phyloP scores from a whole-genome alignment of 2,329 filamentous ascomycete genomes.

The Emergomyces orientalis region DNA sequence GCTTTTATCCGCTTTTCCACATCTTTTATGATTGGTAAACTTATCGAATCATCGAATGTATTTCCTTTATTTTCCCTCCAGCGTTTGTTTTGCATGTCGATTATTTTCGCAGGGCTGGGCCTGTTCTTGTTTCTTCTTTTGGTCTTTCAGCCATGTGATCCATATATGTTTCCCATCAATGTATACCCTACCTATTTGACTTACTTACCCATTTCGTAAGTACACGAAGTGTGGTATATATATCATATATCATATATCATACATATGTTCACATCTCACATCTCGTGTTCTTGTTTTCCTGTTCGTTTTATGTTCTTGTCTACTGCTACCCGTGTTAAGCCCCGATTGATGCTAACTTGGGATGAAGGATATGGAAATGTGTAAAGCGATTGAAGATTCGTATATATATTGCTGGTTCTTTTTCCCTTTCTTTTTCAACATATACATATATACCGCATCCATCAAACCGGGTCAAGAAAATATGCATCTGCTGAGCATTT shows the following conservation, averaged over 20 bases:
- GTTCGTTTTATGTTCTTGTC: background rate
- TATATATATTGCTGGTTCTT: background rate
- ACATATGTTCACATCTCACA: background rate
- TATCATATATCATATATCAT: background rate
- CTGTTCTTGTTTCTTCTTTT: background rate
- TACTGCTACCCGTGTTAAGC: background rate
- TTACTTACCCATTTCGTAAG: background rate
- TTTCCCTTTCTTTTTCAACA: too few species aligned
- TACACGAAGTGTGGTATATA: background rate
- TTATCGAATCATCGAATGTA: background rate
- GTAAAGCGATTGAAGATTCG: background rate
- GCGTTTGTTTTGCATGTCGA: background rate
- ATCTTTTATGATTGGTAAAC: background rate
- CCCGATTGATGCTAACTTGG: background rate
- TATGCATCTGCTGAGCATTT: background rate
- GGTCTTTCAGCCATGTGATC: background rate
- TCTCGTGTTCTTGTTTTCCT: background rate
- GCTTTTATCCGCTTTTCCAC: background rate
- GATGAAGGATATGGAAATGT: background rate
- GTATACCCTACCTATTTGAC: background rate
- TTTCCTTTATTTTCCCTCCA: background rate
- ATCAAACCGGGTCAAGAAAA: background rate
- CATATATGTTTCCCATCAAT: background rate
- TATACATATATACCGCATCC: too few species aligned
- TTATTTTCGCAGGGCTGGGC: background rate